These are phyloP conservation scores for Chiua virens DNA, from an alignment of 768 basidiomycete genomes.

Conservation along the genomic window DNA sequence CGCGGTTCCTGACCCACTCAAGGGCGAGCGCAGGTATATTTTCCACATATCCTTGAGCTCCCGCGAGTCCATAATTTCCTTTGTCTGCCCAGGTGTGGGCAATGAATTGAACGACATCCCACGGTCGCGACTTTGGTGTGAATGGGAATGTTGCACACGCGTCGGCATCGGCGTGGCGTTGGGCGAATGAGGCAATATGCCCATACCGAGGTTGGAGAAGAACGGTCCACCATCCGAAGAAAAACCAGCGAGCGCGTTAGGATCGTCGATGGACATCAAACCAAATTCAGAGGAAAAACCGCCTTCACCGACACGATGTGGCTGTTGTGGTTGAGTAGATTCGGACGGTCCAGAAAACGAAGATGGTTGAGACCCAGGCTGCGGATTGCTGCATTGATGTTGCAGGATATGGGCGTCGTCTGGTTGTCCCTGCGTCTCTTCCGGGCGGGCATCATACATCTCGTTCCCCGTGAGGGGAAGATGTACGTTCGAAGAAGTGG, in stretches of 20 bases:
- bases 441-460: conserved; percentile 28
- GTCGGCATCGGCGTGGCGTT: conserved; percentile 50
- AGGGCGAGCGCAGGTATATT: conserved; percentile 69
- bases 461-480: conserved; percentile 40
- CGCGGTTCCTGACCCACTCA: conserved; percentile 35
- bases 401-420: conserved; percentile 14
- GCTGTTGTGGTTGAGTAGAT: conserved; percentile 12
- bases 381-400: conserved; percentile 17
- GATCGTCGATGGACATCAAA: conserved; percentile 74
- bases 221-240: conserved; percentile 60
- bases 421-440: conserved; percentile 25
- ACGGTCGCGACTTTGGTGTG: conserved; percentile 19
- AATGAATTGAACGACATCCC: conserved; percentile 25
- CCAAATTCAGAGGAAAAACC: conserved; percentile 68
- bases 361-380: conserved; percentile 13
- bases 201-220: conserved; percentile 42
- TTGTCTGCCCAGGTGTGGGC: conserved; percentile 32
- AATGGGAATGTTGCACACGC: conserved; percentile 22
- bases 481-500: conserved; percentile 52
- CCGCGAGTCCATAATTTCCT: conserved; percentile 39
- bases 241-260: conserved; percentile 62
- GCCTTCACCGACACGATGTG: conserved; percentile 30
- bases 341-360: conserved; percentile 2
- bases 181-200: conserved; percentile 37
- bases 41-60: conserved; percentile 75